Evolutionary conservation across 1,284 basidiomycete species (phyloP), one percentile per base, ranked within the genome.

Genomic region (Cerrena zonata): DNA sequence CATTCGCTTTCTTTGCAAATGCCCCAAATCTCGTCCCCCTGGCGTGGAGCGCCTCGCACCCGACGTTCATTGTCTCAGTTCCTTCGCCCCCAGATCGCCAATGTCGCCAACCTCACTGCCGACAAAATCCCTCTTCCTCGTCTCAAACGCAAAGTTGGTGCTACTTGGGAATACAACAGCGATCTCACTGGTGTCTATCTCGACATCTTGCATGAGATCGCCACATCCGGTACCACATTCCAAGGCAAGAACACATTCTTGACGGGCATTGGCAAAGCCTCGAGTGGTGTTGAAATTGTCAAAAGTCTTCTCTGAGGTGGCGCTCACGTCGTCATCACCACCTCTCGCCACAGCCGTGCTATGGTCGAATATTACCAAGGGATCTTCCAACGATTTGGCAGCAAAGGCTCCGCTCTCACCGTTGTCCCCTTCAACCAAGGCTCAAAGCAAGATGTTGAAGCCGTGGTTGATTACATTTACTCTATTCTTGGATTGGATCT

Each of bases 391-490:
- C 87, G 90, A 59, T 88, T 88, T 62, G 95, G 95, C 39, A 92
- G 91, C 61, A 89, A 92, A 58, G 95, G 94, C 25, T 95, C 95
- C 36, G 91, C 93, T 37, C 79, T 99, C 47, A 95, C 94, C n/a
- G 94, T 99, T 43, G 94, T 99, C 25, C 95, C 95, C 30, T 98
- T 98, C 84, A 99, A 99, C 66, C 94, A 96, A 70, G 94, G 89
- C 45, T 98, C 95, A 12, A 94, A 91, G 73, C 94, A 98, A 69
- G 96, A 99, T 62, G 91, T 95, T 38, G 94, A 99, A 65, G 91
- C 93, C 10, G 82, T 99, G 50, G 86, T 99, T 61, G 94, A 98
- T 72, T 99, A 99, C 71, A 95, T 99, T 69, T 99, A 98, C 73
- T 84, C 89, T 41, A 94, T 86, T 40, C 84, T 97, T 52, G 87